These are phyloP conservation scores for Cryptococcus sp. DNA, from an alignment of 1,284 basidiomycete genomes.

Conservation along the genomic window DNA sequence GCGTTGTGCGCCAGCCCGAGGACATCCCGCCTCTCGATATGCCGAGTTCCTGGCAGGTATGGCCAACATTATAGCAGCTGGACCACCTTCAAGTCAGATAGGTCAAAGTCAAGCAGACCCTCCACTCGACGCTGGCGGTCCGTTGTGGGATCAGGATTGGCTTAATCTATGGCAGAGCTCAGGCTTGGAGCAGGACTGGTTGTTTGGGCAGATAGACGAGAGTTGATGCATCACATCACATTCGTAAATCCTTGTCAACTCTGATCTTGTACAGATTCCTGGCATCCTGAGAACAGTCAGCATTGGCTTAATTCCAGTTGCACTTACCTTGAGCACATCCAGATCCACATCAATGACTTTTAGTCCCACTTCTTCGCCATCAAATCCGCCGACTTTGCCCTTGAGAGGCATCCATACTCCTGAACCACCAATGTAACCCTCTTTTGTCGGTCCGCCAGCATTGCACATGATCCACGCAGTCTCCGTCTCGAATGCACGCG, in stretches of 20 bases:
- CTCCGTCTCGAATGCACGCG: constrained; percentile 41
- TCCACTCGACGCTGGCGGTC: background rate
- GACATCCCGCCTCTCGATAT: constrained; percentile 18
- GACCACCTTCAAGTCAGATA: background rate
- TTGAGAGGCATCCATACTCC: constrained; percentile 37
- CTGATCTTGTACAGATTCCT: constrained; percentile 39
- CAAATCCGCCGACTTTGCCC: constrained; percentile 23
- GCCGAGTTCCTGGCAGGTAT: constrained; percentile 13
- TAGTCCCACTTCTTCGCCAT: constrained; percentile 17
- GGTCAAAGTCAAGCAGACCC: background rate
- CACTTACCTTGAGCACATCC: constrained; percentile 27
- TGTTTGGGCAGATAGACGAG: constrained; percentile 8
- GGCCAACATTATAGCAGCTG: constrained; percentile 8
- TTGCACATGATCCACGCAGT: constrained; percentile 41
- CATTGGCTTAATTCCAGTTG: background rate
- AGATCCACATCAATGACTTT: constrained; percentile 27
- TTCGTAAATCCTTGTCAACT: constrained; percentile 1
- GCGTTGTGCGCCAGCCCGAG: constrained; percentile 8
- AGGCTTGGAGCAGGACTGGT: constrained; percentile 12
- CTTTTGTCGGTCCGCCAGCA: constrained; percentile 27
- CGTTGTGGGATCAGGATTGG: constrained; percentile 10
- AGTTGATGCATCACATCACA: background rate
- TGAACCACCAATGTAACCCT: constrained; percentile 39
- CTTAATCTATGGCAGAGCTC: constrained; percentile 13
- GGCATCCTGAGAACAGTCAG: constrained; percentile 15